phyloP scores from a whole-genome alignment of 208 protist species.

The Trypanosomatidae sp. region DNA sequence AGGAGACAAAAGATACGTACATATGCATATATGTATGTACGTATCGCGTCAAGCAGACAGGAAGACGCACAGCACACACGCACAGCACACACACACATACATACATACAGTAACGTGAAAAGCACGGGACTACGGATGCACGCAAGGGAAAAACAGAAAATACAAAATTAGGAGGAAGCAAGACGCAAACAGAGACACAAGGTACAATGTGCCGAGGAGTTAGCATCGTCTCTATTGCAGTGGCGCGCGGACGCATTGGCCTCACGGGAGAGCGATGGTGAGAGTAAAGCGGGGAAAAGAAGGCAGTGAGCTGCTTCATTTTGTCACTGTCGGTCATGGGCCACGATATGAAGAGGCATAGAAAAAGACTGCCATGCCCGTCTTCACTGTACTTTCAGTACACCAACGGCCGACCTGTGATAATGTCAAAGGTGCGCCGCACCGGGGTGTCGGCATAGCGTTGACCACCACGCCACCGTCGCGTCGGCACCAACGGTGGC shows the following conservation, averaged over 20 bases:
- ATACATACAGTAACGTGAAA: neutral
- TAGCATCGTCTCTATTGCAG: neutral
- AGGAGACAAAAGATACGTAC: neutral
- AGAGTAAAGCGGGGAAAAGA: neutral
- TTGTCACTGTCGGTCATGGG: neutral
- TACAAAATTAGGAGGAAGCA: neutral
- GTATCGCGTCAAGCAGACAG: neutral
- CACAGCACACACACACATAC: neutral
- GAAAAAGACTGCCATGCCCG: neutral
- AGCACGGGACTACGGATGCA: neutral
- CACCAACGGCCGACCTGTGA: conserved; percentile 45
- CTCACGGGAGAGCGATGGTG: neutral
- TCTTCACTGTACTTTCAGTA: conserved; percentile 2
- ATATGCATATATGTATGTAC: neutral
- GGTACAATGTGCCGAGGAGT: neutral
- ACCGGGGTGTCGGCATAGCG: conserved; percentile 28
- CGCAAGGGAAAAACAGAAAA: neutral
- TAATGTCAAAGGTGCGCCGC: conserved; percentile 62
- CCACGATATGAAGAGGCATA: neutral
- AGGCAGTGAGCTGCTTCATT: neutral
- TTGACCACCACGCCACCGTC: conserved; percentile 39
- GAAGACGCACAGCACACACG: neutral
- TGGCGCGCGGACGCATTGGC: neutral
- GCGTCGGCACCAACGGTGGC: conserved; percentile 1
- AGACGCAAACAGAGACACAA: no score